These are phyloP conservation scores for Vickermania spadyakhi DNA, from an alignment of 208 protist genomes.

Conservation along the genomic window DNA sequence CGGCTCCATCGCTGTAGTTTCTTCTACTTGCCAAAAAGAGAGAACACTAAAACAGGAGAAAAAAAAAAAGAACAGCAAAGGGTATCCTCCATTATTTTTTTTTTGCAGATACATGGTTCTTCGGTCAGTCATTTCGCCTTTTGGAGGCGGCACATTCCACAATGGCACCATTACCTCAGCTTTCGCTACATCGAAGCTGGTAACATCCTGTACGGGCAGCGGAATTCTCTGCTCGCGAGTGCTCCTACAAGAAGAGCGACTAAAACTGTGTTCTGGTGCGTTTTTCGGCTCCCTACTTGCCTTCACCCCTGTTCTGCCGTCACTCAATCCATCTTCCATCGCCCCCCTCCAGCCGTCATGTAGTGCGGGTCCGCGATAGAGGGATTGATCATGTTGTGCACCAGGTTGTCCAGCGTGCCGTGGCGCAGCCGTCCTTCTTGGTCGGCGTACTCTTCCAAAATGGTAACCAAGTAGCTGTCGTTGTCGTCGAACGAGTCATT, in stretches of 20 bases:
- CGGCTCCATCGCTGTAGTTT: slow-evolving; percentile 35
- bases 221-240: no score
- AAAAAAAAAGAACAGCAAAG: not conserved
- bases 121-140: no score
- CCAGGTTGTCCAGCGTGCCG: not conserved
- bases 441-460: not conserved
- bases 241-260: no score
- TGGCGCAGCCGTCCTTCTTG: not conserved
- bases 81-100: no score
- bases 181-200: no score
- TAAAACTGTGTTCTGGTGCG: no score
- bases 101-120: no score
- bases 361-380: not conserved
- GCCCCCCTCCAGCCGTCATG: not conserved
- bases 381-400: not conserved
- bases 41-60: not conserved
- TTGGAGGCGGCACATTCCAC: no score
- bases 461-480: not conserved
- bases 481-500: not conserved
- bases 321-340: not conserved
- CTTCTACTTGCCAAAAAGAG: not conserved
- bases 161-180: no score
- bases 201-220: no score
- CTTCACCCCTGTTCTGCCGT: not conserved
- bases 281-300: no score